Percentiles rank a stretch among this genome's conserved stretches.
Conservation (phyloP, 352 stramenopile genomes). For the Aphanomyces euteiches region DNA sequence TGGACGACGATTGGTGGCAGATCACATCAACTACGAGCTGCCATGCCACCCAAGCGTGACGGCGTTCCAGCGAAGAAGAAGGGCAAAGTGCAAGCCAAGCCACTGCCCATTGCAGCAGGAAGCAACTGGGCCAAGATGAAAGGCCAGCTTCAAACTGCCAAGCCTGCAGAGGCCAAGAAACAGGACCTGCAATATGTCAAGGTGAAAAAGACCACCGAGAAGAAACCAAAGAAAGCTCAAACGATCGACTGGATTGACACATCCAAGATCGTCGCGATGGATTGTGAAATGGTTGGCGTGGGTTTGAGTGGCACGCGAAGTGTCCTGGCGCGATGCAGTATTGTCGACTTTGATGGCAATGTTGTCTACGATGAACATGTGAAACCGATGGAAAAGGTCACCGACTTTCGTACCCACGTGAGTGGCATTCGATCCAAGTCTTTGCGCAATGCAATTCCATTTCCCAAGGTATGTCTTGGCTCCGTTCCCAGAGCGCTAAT, state of each 20-base stretch:
- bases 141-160: conserved; percentile 1
- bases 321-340: conserved; percentile 81
- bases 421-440: conserved; percentile 71
- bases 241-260: conserved; percentile 74
- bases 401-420: conserved; percentile 82
- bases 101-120: conserved; percentile 18
- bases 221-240: conserved; percentile 15
- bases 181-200: conserved; percentile 19
- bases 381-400: conserved; percentile 78
- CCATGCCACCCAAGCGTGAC: neutral
- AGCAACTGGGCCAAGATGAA: conserved; percentile 31
- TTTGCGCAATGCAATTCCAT: conserved; percentile 72
- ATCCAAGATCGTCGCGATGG: conserved; percentile 70
- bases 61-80: conserved; percentile 22
- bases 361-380: conserved; percentile 84
- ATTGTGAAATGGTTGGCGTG: conserved; percentile 88
- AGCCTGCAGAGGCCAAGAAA: conserved; percentile 13
- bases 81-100: conserved; percentile 14
- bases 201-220: conserved; percentile 1
- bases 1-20: no score
- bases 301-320: conserved; percentile 70
- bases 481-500: neutral
- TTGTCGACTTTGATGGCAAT: conserved; percentile 78
- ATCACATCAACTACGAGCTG: no score
- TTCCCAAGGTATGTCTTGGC: conserved; percentile 41